Evolutionary conservation across 2,329 filamentous ascomycete species (phyloP), one percentile per base, ranked within the genome.

Genomic region (Penicillium nordicum): DNA sequence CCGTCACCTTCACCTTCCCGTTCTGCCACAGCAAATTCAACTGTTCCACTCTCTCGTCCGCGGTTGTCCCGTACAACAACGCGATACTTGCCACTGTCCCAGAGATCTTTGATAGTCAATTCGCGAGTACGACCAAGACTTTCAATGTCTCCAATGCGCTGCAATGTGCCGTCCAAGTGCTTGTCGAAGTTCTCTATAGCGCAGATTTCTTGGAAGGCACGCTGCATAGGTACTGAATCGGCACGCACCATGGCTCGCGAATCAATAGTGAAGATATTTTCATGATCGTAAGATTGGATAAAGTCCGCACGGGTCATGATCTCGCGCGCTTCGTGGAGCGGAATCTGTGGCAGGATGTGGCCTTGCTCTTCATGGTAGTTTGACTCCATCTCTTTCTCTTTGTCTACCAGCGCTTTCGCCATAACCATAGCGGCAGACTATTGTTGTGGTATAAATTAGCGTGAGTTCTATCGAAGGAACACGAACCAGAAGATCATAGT

Each of bases 291-390:
- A 58, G 86, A 82, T 63, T 94, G 87, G 67, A 97, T 92, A 72
- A 97, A 99, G 74, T 99, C 94, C 57, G 91, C 88, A 51, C 94
- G 84, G 14, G 94, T 97, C 93, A 97, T 97, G 71, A 97, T 88
- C 74, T 97, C 83, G 60, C 93, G 88, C 0, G 92, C 90, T 63
- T 88, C 83, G 71, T 96, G 90, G 53, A 96, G 84, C 0, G 89
- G 85, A 60, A 91, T 88, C 40, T 89, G 84, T 0, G 94, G 92
- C 4, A 97, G 82, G 30, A 90, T 80, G 69, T 96, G 90, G 34
- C 89, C 90, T 10, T 72, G 74, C 14, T 86, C 78, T 0, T 80
- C 75, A 71, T 92, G 82, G 69, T 91, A 93, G 8, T 76, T 86
- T 50, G 70, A 71, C 16, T 79, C 78, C 76, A 83, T 84, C 4